Evolutionary conservation across 1,284 basidiomycete species (phyloP).

Genomic region (Singerocomus inundabilis): DNA sequence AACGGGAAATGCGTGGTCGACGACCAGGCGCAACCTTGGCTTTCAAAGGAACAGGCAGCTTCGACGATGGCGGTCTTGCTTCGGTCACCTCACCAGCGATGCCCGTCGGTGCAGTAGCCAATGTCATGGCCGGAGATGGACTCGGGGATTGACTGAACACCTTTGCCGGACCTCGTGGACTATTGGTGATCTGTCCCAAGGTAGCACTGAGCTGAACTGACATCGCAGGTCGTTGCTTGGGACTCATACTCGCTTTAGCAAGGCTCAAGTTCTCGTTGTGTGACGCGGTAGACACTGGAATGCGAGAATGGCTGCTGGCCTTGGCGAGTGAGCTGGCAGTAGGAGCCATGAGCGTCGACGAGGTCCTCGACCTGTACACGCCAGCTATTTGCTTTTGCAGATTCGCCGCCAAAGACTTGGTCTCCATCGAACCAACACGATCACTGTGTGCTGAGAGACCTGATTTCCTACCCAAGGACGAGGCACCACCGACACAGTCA

Average conservation of each 20-base stretch:
- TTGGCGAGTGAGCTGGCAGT: slow-evolving; percentile 78
- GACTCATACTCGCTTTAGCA: slow-evolving; percentile 8
- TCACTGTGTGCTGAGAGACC: slow-evolving; percentile 4
- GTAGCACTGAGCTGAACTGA: slow-evolving; percentile 23
- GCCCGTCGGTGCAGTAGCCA: slow-evolving; percentile 32
- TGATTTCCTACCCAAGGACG: slow-evolving; percentile 35
- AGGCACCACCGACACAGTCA: slow-evolving; percentile 32
- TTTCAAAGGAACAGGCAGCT: slow-evolving; percentile 30
- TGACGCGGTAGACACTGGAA: slow-evolving; percentile 11
- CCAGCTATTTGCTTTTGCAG: slow-evolving; percentile 15
- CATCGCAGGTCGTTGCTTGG: slow-evolving; percentile 20
- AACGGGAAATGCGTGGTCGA: slow-evolving; percentile 73
- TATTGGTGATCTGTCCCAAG: slow-evolving; percentile 47
- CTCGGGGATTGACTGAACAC: slow-evolving; percentile 57
- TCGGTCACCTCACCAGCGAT: slow-evolving; percentile 16
- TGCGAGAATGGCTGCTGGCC: slow-evolving; percentile 29
- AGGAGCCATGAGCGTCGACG: slow-evolving; percentile 65
- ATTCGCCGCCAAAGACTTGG: slow-evolving; percentile 23
- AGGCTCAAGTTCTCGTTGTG: slow-evolving; percentile 16
- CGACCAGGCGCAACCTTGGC: slow-evolving; percentile 48
- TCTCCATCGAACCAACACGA: slow-evolving; percentile 34
- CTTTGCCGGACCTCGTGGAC: slow-evolving; percentile 34
- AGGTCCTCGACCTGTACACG: slow-evolving; percentile 24
- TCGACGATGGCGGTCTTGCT: slow-evolving; percentile 10
- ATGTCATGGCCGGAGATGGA: slow-evolving; percentile 35